Base-by-base conservation (phyloP, 169 alveolate species). In the Eimeria brunetti region DNA sequence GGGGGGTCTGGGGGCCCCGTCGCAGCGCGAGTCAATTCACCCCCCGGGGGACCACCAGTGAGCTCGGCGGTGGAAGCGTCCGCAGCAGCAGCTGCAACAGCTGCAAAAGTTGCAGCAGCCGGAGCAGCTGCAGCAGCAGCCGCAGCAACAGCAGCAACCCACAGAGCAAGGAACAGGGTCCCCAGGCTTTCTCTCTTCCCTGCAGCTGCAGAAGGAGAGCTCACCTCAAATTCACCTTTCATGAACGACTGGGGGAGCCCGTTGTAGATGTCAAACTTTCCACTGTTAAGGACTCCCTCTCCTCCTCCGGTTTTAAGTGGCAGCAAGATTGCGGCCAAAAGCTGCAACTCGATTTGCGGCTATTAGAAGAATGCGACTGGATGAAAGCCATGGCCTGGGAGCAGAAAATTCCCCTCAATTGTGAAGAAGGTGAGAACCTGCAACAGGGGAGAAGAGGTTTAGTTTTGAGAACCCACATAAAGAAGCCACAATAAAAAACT, bases 381-480 rank as follows among this genome's bases (percentile, higher is more conserved):
- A 80, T 92, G 62, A 60, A 67, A 84, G 95, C 95, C 41, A 92
- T 92, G 95, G 92, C 91, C 1, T 81, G 73, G 75, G 95, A 92
- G 36, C 95, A 92, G 78, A 46, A n/a, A 2, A 24, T 44, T 24
- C 73, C 76, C 9, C 85, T 92, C 24, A 75, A 92, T 78, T 62
- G 86, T 33, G 67, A 64, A 30, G 67, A 80, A 24, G 95, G 95
- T 92, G 24, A 30, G 89, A 9, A 22, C 56, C 24, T 53, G 9
- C 6, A 12, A 60, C 33, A 51, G 18, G 5, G 58, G 58, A 51
- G 58, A 12, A 12, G 18, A 51, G 18, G 18, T 8, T 51, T 14
- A 16, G 56, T 60, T 86, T 30, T 24, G 76, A 16, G 60, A n/a
- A n/a, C n/a, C n/a, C n/a, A n/a, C n/a, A n/a, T n/a, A n/a, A n/a